Evolutionary conservation across 176 grass and related monocot species (phyloP).

Genomic region (Zizania latifolia): DNA sequence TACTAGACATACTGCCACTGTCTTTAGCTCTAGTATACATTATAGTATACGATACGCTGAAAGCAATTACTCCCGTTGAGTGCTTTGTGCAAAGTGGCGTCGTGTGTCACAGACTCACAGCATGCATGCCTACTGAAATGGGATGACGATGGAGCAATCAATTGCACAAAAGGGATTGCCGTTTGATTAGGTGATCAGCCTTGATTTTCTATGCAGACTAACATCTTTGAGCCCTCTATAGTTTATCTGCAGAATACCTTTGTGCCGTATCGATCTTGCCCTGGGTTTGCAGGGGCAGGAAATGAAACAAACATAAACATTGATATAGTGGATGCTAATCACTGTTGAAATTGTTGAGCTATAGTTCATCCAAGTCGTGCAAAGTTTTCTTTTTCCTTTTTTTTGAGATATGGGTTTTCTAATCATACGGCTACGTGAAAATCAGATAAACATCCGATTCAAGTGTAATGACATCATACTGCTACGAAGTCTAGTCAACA

Average conservation of each 20-base stretch:
- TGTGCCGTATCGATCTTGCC: no score
- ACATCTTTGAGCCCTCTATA: background rate
- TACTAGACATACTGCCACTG: background rate
- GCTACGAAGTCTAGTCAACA: background rate
- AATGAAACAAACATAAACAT: background rate
- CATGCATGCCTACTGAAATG: background rate
- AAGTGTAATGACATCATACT: background rate
- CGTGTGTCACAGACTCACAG: background rate
- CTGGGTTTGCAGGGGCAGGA: no score
- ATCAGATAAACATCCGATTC: background rate
- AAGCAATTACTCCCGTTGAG: background rate
- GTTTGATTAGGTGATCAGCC: background rate
- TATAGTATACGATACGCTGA: no score
- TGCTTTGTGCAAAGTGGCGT: background rate
- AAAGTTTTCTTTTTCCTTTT: background rate
- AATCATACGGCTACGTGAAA: background rate
- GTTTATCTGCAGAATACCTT: background rate
- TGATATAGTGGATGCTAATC: no score
- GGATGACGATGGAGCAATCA: constrained; percentile 30
- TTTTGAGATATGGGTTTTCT: no score
- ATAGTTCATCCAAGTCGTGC: background rate
- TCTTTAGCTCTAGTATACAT: background rate
- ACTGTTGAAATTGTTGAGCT: background rate
- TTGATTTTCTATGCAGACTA: background rate
- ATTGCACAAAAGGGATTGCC: constrained; percentile 9